phyloP scores from a whole-genome alignment of 2,329 filamentous ascomycete genomes.

The Sarocladiaceae sp. region DNA sequence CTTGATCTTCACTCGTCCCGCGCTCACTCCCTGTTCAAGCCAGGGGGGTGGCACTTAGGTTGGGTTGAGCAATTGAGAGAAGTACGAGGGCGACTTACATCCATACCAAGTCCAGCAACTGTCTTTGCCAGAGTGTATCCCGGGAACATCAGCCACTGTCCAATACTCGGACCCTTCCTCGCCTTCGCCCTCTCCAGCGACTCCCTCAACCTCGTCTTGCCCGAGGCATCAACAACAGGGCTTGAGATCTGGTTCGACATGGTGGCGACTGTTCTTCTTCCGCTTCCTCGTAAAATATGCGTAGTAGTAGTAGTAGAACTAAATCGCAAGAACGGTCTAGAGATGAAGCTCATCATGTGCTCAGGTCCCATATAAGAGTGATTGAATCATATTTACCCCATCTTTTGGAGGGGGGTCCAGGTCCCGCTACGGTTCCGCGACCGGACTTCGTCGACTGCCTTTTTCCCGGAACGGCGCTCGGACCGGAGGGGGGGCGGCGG shows the following conservation, averaged over 20 bases:
- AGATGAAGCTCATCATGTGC: too few relatives aligned
- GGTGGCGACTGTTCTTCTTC: background rate
- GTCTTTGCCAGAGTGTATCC: constrained; percentile 25
- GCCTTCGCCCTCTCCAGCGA: constrained; percentile 22
- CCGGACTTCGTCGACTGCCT: too few relatives aligned
- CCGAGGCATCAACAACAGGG: constrained; percentile 14
- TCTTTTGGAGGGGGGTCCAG: too few relatives aligned
- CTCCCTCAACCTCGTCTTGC: constrained; percentile 22
- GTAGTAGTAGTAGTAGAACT: background rate
- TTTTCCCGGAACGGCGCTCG: background rate
- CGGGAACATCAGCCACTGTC: constrained; percentile 13
- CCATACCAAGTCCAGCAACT: constrained; percentile 21
- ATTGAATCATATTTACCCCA: too few relatives aligned
- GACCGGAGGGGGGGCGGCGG: background rate
- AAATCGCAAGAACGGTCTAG: too few relatives aligned
- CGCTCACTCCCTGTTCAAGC: too few relatives aligned
- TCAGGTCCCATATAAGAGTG: too few relatives aligned
- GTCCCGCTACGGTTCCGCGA: background rate
- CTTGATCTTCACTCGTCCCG: too few relatives aligned
- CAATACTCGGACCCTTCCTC: constrained; percentile 19
- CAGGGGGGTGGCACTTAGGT: too few relatives aligned
- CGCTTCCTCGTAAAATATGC: too few relatives aligned
- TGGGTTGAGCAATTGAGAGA: too few relatives aligned
- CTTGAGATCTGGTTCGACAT: constrained; percentile 8
- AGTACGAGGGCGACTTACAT: constrained; percentile 22